Evolutionary conservation across 139 green algal genomes (phyloP).

Genomic region (Limnomonas spitsbergensis): DNA sequence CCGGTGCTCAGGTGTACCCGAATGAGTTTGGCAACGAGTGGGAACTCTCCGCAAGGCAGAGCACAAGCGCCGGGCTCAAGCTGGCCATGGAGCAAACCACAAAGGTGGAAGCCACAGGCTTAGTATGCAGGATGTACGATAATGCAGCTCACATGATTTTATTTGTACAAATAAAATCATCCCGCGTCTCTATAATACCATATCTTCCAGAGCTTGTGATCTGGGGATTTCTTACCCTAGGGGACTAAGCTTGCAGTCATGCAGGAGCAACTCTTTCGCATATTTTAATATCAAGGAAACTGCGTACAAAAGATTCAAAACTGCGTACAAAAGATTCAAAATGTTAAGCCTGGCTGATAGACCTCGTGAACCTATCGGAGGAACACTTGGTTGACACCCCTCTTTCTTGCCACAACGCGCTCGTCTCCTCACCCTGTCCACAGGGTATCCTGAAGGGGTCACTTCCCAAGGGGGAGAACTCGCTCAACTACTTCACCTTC

Average conservation of each 20-base stretch:
- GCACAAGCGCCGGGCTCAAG: slow-evolving; percentile 26
- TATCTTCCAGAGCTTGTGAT: too few relatives aligned
- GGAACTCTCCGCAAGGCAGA: slow-evolving; percentile 25
- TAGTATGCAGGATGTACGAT: neutral
- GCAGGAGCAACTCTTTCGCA: too few relatives aligned
- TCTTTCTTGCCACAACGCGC: too few relatives aligned
- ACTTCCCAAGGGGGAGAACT: slow-evolving; percentile 31
- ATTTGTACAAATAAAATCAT: neutral
- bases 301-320: too few relatives aligned
- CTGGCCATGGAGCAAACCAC: slow-evolving; percentile 28
- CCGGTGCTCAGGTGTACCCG: slow-evolving; percentile 38
- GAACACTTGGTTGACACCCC: too few relatives aligned
- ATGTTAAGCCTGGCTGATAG: too few relatives aligned
- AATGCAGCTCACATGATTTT: neutral
- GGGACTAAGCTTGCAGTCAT: too few relatives aligned
- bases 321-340: too few relatives aligned
- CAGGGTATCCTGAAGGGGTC: slow-evolving; percentile 33
- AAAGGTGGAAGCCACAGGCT: slow-evolving; percentile 17
- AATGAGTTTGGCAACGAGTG: slow-evolving; percentile 49
- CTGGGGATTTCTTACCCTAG: too few relatives aligned
- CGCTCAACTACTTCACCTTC: slow-evolving; percentile 33
- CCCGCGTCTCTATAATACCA: neutral
- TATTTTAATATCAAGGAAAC: too few relatives aligned
- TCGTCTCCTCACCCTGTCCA: too few relatives aligned
- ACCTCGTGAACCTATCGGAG: too few relatives aligned